phyloP scores from a whole-genome alignment of 331 rosid species.

The Erythrophleum ivorense region DNA sequence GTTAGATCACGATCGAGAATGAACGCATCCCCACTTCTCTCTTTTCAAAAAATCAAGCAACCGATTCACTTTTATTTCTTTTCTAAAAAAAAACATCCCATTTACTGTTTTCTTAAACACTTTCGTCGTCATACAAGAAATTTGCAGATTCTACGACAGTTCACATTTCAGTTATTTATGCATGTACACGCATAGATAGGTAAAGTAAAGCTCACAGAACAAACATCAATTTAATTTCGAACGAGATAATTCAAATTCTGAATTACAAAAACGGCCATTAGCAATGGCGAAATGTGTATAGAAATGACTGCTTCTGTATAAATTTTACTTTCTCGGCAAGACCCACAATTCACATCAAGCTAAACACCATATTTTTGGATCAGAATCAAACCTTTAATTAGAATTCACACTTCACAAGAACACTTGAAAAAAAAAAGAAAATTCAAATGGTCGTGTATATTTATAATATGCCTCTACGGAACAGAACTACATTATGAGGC shows the following conservation, averaged over 20 bases:
- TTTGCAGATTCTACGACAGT: conserved; percentile 23
- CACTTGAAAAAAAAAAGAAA: neutral
- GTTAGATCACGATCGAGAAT: conserved; percentile 52
- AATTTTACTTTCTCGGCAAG: neutral
- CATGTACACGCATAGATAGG: neutral
- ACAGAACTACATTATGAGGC: conserved; percentile 46
- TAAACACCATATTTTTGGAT: neutral
- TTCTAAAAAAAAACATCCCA: neutral
- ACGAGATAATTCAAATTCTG: neutral
- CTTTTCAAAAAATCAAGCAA: conserved; percentile 41
- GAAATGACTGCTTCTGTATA: neutral
- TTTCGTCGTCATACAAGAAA: conserved; percentile 30
- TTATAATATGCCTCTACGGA: neutral
- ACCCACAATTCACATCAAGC: conserved; percentile 1
- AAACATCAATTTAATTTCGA: neutral
- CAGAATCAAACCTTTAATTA: conserved; percentile 24
- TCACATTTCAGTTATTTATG: neutral
- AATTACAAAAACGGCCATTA: neutral
- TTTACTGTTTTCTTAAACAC: neutral
- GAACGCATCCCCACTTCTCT: conserved; percentile 61
- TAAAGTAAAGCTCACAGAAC: neutral
- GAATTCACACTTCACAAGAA: conserved; percentile 17
- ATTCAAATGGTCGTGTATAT: conserved; percentile 24
- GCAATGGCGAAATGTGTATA: neutral
- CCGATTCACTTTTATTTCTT: conserved; percentile 33